A percentile compares a stretch with the other conserved stretches of the same genome.
Evolutionary conservation across 768 basidiomycete genomes (phyloP).

Genomic region (Xanthoconium stramineum): DNA sequence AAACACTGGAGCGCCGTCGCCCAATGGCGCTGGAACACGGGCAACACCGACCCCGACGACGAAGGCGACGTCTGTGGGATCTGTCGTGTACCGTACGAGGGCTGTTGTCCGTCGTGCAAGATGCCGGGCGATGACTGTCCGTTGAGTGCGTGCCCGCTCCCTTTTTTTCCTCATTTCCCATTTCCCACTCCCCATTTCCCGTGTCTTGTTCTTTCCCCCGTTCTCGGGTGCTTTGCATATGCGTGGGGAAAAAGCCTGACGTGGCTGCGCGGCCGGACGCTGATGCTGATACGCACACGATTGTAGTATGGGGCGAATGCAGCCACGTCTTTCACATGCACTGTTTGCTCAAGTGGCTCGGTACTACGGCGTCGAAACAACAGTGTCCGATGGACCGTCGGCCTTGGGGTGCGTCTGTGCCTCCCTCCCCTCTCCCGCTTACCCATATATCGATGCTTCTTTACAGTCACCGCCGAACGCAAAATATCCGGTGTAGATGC

Average conservation of each 20-base stretch:
- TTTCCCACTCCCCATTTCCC: not conserved
- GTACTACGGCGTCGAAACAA: slow-evolving; percentile 82
- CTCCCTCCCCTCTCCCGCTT: too few relatives aligned
- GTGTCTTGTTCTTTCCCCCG: not conserved
- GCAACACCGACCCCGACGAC: slow-evolving; percentile 36
- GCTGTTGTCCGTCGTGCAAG: slow-evolving; percentile 94
- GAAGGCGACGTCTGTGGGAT: slow-evolving; percentile 80
- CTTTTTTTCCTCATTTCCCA: too few relatives aligned
- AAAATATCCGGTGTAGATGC: not conserved
- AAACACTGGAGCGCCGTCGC: slow-evolving; percentile 89
- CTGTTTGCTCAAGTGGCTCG: slow-evolving; percentile 95
- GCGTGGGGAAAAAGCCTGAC: too few relatives aligned
- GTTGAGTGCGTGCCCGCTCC: slow-evolving; percentile 59
- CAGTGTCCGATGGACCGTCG: slow-evolving; percentile 99
- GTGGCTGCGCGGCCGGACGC: too few relatives aligned
- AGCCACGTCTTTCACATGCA: slow-evolving; percentile 99
- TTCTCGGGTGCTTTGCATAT: too few relatives aligned
- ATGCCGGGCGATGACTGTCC: slow-evolving; percentile 96
- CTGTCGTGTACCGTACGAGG: slow-evolving; percentile 88
- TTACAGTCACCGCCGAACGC: not conserved
- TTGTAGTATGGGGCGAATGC: slow-evolving; percentile 97
- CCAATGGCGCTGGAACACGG: slow-evolving; percentile 81
- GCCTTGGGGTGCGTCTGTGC: slow-evolving; percentile 71
- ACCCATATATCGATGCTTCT: too few relatives aligned
- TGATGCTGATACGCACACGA: not conserved